Evolutionary conservation across 2,329 filamentous ascomycete species (phyloP).

Genomic region (Fusarium sp.): DNA sequence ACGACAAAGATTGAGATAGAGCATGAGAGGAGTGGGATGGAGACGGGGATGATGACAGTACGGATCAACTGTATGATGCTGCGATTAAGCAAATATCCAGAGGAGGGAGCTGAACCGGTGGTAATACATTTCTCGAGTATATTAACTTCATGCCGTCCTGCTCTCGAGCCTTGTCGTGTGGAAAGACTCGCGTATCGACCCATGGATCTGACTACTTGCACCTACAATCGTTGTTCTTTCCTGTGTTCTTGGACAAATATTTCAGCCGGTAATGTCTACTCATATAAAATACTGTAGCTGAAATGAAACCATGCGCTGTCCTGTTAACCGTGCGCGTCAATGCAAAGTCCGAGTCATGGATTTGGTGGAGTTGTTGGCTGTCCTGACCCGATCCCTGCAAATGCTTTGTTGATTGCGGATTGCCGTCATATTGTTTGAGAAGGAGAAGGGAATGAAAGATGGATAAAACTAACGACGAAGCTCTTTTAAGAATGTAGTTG

Average conservation of each 20-base stretch:
- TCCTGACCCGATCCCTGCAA: background rate
- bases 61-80: conserved; percentile 12
- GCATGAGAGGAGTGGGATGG: background rate
- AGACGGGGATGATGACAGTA: conserved; percentile 6
- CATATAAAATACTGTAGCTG: background rate
- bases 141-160: background rate
- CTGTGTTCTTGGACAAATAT: background rate
- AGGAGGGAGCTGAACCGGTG: background rate
- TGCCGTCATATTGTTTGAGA: background rate
- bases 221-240: background rate
- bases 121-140: background rate
- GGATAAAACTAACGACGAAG: background rate
- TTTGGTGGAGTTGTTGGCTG: background rate
- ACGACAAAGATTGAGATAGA: conserved; percentile 7
- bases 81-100: conserved; percentile 27
- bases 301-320: background rate
- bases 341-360: background rate
- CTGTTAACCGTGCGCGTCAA: background rate
- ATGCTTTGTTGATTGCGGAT: background rate
- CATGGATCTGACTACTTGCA: background rate
- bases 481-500: background rate
- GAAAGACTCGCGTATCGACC: background rate
- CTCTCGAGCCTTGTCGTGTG: background rate
- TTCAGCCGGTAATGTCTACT: background rate
- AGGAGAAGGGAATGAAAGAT: background rate